Base-by-base conservation (phyloP, 306 rosid genomes). In the Vigna angularis region DNA sequence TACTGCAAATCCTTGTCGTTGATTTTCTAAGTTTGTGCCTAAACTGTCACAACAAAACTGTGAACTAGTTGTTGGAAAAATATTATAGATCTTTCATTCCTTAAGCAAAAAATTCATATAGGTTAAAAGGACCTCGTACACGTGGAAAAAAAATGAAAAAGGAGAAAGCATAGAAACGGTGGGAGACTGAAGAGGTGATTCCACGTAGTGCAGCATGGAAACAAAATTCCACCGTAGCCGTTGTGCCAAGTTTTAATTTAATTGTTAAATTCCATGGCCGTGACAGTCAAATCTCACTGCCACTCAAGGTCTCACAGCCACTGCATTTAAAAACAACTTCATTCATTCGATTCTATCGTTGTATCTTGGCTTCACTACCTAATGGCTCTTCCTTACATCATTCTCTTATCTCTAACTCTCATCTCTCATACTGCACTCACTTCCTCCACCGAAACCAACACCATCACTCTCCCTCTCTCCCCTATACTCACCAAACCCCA, bases 401-500 rank as follows among this genome's bases (percentile, higher is more conserved):
- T 81, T 56, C 64, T 45, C 6, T 8, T 62, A 30, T 48, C 56
- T 4, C 44, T 51, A 14, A 65, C 49, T 76, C 22, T 85, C 59
- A 32, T 80, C 75, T 70, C 73, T 57, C 57, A 70, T 64, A 47
- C 82, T 49, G 13, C 74, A 84, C 47, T 83, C 82, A 48, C 71
- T 53, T 68, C 82, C 7, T 74, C 88, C 64, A 17, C 36, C 36
- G 0, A 4, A 17, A 70, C 81, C 66, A 49, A 48, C 75, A 57
- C 89, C 76, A 80, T 88, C 24, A 83, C 87, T 15, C 75, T 93
- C 16, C 83, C 93, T 0, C 88, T 91, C 48, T 79, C 85, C 15
- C 84, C 89, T 7, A 9, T 76, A 4, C 74, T 73, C 83, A 13
- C 84, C 56, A 78, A 66, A 53, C 82, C 66, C 59, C 68, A 78